Conservation (phyloP, 2,329 filamentous ascomycete species). For the Pezizomycotina sp. region DNA sequence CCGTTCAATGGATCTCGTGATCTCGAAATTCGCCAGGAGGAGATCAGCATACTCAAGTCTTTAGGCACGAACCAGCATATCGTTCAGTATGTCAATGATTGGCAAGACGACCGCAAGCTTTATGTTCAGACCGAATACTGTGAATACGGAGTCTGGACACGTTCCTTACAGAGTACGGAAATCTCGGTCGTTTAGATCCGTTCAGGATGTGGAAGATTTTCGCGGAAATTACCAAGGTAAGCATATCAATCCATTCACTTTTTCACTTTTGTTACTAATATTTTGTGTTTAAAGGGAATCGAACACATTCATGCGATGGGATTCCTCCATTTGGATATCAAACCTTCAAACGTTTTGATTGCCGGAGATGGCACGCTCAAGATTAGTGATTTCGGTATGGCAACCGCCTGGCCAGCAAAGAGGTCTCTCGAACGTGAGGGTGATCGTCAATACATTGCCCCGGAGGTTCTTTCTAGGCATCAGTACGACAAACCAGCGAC, state of each 20-base stretch:
- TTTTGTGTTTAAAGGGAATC: constrained; percentile 47
- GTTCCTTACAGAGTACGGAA: constrained; percentile 68
- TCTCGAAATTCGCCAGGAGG: constrained; percentile 65
- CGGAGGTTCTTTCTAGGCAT: constrained; percentile 60
- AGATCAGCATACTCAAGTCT: constrained; percentile 64
- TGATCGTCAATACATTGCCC: constrained; percentile 89
- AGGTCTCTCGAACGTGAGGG: constrained; percentile 74
- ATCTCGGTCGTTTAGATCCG: constrained; percentile 77
- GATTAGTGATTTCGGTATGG: constrained; percentile 75
- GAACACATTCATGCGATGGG: constrained; percentile 78
- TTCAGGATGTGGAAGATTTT: constrained; percentile 98
- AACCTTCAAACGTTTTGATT: constrained; percentile 71
- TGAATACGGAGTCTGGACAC: constrained; percentile 76
- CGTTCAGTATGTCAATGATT: constrained; percentile 65
- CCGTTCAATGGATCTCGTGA: constrained; percentile 65
- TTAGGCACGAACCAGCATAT: constrained; percentile 70
- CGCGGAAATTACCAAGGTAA: constrained; percentile 65
- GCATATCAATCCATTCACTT: constrained; percentile 28
- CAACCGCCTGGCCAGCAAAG: constrained; percentile 59
- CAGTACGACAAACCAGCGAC: constrained; percentile 76
- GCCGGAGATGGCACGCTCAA: constrained; percentile 67
- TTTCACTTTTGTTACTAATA: constrained; percentile 2
- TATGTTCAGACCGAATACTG: constrained; percentile 98
- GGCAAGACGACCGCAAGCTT: constrained; percentile 54
- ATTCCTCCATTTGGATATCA: constrained; percentile 72